Percentiles rank a stretch among this genome's conserved stretches.
Evolutionary conservation across 257 asterid species (phyloP).

Genomic region (Solanum rostratum): DNA sequence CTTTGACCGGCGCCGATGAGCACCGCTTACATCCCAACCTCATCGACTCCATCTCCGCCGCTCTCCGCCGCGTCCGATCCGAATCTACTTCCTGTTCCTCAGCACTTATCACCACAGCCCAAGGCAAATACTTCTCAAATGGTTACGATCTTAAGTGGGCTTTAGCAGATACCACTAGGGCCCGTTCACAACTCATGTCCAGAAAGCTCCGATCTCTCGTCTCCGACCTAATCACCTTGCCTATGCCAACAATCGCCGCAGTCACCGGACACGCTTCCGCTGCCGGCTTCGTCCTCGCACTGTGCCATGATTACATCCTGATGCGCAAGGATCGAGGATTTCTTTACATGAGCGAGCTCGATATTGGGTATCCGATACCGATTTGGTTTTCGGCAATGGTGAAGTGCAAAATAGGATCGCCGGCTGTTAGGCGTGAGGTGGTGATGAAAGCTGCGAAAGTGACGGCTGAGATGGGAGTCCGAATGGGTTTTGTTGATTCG

Average conservation of each 20-base stretch:
- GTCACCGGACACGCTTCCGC: slow-evolving; percentile 72
- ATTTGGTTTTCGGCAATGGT: slow-evolving; percentile 34
- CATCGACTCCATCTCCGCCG: slow-evolving; percentile 39
- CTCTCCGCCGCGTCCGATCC: slow-evolving; percentile 21
- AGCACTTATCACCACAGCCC: slow-evolving; percentile 58
- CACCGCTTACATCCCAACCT: slow-evolving; percentile 58
- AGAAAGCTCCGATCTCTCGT: slow-evolving; percentile 39
- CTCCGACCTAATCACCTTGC: slow-evolving; percentile 44
- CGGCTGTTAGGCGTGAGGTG: slow-evolving; percentile 37
- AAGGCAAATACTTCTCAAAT: slow-evolving; percentile 67
- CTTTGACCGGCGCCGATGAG: slow-evolving; percentile 42
- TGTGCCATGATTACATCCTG: slow-evolving; percentile 50
- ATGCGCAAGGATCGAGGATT: slow-evolving; percentile 54
- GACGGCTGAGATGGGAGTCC: slow-evolving; percentile 36
- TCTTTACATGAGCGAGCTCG: slow-evolving; percentile 58
- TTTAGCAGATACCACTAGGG: slow-evolving; percentile 1
- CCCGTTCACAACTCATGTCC: slow-evolving; percentile 22
- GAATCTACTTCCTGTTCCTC: slow-evolving; percentile 26
- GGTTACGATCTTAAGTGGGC: slow-evolving; percentile 70
- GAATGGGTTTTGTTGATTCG: slow-evolving; percentile 44
- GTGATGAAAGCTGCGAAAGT: slow-evolving; percentile 34
- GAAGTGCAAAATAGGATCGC: slow-evolving; percentile 26
- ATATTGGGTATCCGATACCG: slow-evolving; percentile 9
- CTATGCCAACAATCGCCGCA: slow-evolving; percentile 83
- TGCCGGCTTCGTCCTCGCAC: slow-evolving; percentile 46